These are phyloP conservation scores for Termitomyces sp. DNA, from an alignment of 768 basidiomycete species.

Conservation along the genomic window DNA sequence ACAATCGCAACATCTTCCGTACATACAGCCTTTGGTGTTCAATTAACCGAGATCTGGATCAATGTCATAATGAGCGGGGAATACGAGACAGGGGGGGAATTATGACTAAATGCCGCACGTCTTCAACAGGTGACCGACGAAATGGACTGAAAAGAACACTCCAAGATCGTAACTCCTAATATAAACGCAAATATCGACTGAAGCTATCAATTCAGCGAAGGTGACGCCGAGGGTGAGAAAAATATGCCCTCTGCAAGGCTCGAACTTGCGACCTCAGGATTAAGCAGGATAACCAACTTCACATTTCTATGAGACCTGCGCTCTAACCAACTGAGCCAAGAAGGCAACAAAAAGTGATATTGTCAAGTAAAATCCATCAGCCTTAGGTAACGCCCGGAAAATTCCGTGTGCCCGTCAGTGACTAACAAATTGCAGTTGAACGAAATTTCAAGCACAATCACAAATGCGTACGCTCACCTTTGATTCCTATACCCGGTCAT, in stretches of 20 bases:
- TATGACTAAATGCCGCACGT: too few relatives aligned
- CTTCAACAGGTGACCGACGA: too few relatives aligned
- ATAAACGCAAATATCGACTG: too few relatives aligned
- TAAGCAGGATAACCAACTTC: slow-evolving; percentile 20
- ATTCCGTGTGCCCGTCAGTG: slow-evolving; percentile 6
- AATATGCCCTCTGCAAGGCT: slow-evolving; percentile 42
- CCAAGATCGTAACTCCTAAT: too few relatives aligned
- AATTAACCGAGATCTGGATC: too few relatives aligned
- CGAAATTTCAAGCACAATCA: slow-evolving; percentile 13
- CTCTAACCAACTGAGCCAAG: slow-evolving; percentile 50
- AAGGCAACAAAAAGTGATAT: background rate
- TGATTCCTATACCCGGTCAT: background rate
- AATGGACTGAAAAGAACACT: too few relatives aligned
- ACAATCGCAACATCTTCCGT: background rate
- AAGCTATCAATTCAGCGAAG: too few relatives aligned
- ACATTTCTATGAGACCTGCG: slow-evolving; percentile 45
- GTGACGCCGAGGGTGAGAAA: background rate
- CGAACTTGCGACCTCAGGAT: slow-evolving; percentile 53
- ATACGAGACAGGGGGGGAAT: too few relatives aligned
- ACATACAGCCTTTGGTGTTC: too few relatives aligned
- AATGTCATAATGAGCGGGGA: too few relatives aligned
- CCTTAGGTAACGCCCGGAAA: background rate
- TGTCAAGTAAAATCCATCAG: rapidly evolving
- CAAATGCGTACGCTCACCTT: slow-evolving; percentile 14
- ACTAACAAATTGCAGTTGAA: slow-evolving; percentile 13